Evolutionary conservation across 2,329 filamentous ascomycete species (phyloP), one percentile per base, ranked within the genome.

Genomic region (Colletotrichum aenigma): DNA sequence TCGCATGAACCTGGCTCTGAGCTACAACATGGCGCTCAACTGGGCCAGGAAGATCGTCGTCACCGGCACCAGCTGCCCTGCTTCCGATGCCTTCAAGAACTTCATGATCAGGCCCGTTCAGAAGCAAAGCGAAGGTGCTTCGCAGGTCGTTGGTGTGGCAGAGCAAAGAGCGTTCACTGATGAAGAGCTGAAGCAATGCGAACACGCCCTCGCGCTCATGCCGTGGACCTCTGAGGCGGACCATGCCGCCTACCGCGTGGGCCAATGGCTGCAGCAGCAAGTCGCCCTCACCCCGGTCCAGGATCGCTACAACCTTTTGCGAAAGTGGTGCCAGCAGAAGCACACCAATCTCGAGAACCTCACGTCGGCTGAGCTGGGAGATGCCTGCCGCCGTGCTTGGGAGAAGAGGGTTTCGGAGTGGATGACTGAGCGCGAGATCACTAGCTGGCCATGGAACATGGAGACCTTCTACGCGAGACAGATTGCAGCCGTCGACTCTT

Each of bases 161-260:
- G 43, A 48, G n/a, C 43, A 48, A 48, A n/a, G n/a, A 0, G 43
- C 0, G 0, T 48, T 48, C 43, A 48, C 3, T 12, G n/a, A n/a
- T 13, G 43, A 48, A 12, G 43, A 48, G 43, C 43, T 48, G 43
- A 13, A 13, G 43, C 43, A 6, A 48, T 48, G 43, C 43, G 43
- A 48, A 0, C 18, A 13, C 4, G 43, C 0, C n/a, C 43, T 48
- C 18, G 43, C 43, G 6, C 43, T 48, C 43, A 48, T 48, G 43
- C 43, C 43, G 10, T 48, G 43, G 43, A 48, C 10, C 6, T 48
- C 43, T 0, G 43, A 48, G 3, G 43, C 43, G 0, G 18, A 48
- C n/a, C 18, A 48, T 21, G 43, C 43, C 6, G 43, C 43, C 6
- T 48, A 48, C n/a, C 43, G 43, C n/a, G 43, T 48, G 43, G 43